phyloP scores from a whole-genome alignment of 129 eudicot species.

The Deinandra increscens region DNA sequence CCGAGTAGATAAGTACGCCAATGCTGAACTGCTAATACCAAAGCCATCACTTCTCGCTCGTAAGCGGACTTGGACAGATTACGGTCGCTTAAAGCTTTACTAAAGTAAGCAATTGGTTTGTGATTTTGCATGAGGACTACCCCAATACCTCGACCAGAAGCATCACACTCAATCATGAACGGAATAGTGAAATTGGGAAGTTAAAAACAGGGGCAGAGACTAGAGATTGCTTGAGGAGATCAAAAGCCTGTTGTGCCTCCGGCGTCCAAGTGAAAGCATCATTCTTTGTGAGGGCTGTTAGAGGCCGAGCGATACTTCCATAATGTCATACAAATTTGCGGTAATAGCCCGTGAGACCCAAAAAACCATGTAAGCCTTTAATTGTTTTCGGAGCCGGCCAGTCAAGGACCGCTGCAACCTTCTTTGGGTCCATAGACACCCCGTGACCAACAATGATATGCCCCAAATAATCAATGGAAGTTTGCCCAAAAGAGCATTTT shows the following conservation, averaged over 20 bases:
- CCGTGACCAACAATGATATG: background rate
- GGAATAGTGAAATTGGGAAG: too few species aligned
- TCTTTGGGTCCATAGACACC: background rate
- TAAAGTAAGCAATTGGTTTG: background rate
- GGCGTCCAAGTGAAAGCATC: background rate
- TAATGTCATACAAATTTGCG: background rate
- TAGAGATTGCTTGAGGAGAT: background rate
- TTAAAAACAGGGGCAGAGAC: background rate
- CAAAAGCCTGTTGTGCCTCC: background rate
- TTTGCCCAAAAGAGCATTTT: too few species aligned
- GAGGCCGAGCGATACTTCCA: background rate
- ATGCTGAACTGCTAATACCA: background rate
- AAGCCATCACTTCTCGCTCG: background rate
- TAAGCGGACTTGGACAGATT: background rate
- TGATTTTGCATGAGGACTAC: background rate
- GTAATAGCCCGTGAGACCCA: background rate
- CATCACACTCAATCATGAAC: too few species aligned
- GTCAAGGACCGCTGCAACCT: background rate
- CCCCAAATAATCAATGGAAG: too few species aligned
- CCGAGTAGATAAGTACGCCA: background rate
- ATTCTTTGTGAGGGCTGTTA: background rate
- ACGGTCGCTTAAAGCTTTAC: background rate
- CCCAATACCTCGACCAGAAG: background rate
- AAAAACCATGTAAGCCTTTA: background rate
- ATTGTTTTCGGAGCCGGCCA: background rate